phyloP scores from a whole-genome alignment of 495 filamentous ascomycete species.

The Talaromyces borbonicus region DNA sequence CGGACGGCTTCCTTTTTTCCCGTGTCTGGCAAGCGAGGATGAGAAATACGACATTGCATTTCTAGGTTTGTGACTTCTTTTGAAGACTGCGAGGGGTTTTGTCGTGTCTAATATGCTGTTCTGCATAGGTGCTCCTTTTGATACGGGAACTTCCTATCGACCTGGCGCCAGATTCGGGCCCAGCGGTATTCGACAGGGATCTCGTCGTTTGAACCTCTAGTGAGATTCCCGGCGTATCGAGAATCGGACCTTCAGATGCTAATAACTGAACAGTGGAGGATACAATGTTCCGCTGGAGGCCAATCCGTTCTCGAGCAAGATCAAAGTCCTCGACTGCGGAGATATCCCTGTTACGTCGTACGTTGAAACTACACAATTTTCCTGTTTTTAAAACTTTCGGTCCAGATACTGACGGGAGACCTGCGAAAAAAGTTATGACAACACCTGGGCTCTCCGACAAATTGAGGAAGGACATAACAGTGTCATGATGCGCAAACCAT shows the following conservation, averaged over 20 bases:
- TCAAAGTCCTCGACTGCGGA: constrained; percentile 64
- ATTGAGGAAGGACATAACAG: constrained; percentile 57
- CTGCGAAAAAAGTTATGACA: constrained; percentile 47
- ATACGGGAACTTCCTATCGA: constrained; percentile 64
- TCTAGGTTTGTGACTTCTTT: constrained; percentile 36
- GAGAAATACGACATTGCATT: constrained; percentile 77
- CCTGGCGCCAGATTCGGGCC: constrained; percentile 81
- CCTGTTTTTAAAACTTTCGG: background rate
- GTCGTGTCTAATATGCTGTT: background rate
- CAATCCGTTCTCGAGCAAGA: constrained; percentile 57
- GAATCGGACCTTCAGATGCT: background rate
- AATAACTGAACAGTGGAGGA: constrained; percentile 36
- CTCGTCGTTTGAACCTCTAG: constrained; percentile 60
- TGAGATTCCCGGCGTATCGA: constrained; percentile 24
- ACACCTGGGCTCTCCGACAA: constrained; percentile 62
- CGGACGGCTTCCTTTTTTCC: constrained; percentile 65
- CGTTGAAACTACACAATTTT: constrained; percentile 10
- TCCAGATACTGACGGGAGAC: background rate
- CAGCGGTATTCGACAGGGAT: constrained; percentile 70
- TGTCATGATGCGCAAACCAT: constrained; percentile 42
- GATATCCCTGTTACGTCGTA: constrained; percentile 64
- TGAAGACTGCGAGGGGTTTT: background rate
- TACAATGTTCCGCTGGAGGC: constrained; percentile 52
- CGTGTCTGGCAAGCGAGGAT: constrained; percentile 61
- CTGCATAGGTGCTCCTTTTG: constrained; percentile 46